Percentiles rank a stretch among this genome's conserved stretches.
Conservation (phyloP, 106 monocot species). For the Allium cepa region DNA sequence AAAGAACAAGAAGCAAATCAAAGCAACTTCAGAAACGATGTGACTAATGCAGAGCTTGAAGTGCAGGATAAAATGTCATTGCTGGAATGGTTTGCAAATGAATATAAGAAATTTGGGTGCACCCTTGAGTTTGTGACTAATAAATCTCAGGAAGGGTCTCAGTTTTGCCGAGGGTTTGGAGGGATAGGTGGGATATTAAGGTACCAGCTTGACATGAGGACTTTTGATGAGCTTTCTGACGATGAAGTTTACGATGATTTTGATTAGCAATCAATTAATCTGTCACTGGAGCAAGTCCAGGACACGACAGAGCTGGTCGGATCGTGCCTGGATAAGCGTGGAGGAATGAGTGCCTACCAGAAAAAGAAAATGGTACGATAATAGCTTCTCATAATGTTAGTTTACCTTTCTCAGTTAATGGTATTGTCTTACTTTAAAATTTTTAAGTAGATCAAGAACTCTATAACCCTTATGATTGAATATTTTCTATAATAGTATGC, state of each 20-base stretch:
- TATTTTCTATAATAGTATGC: no score
- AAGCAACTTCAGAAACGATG: slow-evolving; percentile 24
- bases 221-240: slow-evolving; percentile 45
- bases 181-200: slow-evolving; percentile 27
- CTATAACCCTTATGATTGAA: no score
- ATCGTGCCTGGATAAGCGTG: slow-evolving; percentile 2
- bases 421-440: no score
- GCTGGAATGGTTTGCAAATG: slow-evolving; percentile 28
- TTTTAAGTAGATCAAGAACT: no score
- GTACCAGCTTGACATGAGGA: slow-evolving; percentile 54
- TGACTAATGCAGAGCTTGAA: slow-evolving; percentile 31
- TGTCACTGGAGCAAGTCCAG: slow-evolving; percentile 25
- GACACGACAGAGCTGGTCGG: slow-evolving; percentile 10
- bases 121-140: slow-evolving; percentile 26
- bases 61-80: slow-evolving; percentile 16
- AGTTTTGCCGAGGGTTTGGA: slow-evolving; percentile 27
- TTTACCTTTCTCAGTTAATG: no score
- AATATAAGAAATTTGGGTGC: slow-evolving; percentile 23
- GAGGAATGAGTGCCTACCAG: slow-evolving; percentile 7
- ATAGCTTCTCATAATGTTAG: no score
- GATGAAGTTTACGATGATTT: slow-evolving; percentile 33
- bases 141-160: slow-evolving; percentile 28
- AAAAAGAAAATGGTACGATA: no score
- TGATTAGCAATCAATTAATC: slow-evolving; percentile 54
- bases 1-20: slow-evolving; percentile 38